Evolutionary conservation across 306 rosid species (phyloP).

Genomic region (Alnus glutinosa): DNA sequence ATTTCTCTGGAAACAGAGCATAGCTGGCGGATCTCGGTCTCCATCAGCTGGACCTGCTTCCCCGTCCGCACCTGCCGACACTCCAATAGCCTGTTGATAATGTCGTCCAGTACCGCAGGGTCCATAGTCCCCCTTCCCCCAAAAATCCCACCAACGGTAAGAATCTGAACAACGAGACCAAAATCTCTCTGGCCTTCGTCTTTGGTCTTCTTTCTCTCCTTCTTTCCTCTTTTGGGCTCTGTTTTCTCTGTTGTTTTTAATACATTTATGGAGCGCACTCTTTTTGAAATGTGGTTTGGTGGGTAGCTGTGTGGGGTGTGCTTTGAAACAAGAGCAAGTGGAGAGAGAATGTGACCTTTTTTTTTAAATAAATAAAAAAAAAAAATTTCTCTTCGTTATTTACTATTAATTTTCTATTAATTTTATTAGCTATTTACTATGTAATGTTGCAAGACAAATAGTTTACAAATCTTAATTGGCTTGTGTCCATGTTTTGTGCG

Average conservation of each 20-base stretch:
- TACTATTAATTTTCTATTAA: too few species aligned
- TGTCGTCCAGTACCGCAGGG: constrained; percentile 39
- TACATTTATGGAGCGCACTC: constrained; percentile 8
- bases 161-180: background rate
- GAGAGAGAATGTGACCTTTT: constrained; percentile 10
- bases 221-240: background rate
- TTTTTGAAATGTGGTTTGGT: constrained; percentile 21
- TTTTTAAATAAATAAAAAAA: background rate
- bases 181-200: background rate
- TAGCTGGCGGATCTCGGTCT: constrained; percentile 45
- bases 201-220: background rate
- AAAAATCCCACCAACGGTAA: background rate
- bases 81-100: constrained; percentile 42
- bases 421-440: constrained; percentile 1
- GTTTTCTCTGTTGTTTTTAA: background rate
- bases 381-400: too few species aligned
- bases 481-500: background rate
- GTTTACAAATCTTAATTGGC: background rate
- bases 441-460: background rate
- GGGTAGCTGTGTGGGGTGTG: constrained; percentile 7
- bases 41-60: constrained; percentile 51
- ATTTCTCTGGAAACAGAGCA: constrained; percentile 34
- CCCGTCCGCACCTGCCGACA: constrained; percentile 29
- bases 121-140: constrained; percentile 28
- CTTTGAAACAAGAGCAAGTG: constrained; percentile 22